A percentile compares a stretch with the other conserved stretches of the same genome.
Evolutionary conservation across 2,329 filamentous ascomycete species (phyloP).

Genomic region (Phyllosticta citrichinensis): DNA sequence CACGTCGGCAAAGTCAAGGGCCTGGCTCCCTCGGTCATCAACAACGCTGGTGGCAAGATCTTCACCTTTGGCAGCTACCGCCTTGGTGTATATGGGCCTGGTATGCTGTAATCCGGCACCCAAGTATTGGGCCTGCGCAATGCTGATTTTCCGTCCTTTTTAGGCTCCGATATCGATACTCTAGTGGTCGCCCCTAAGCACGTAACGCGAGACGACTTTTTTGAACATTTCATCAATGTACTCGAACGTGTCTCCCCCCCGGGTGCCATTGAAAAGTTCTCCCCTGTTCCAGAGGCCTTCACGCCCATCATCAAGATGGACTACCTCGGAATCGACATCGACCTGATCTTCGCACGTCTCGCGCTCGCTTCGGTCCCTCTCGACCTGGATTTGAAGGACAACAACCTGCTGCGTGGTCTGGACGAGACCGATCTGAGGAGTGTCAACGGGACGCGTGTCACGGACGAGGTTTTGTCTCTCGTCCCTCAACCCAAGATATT

Average conservation of each 20-base stretch:
- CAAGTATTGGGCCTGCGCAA: neutral
- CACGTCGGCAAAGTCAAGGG: slow-evolving; percentile 65
- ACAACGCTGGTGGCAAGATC: slow-evolving; percentile 80
- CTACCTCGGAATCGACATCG: slow-evolving; percentile 82
- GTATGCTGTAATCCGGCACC: slow-evolving; percentile 23
- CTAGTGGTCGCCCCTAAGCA: slow-evolving; percentile 87
- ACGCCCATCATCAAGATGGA: slow-evolving; percentile 98
- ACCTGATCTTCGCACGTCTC: slow-evolving; percentile 59
- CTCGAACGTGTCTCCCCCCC: slow-evolving; percentile 65
- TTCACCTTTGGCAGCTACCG: slow-evolving; percentile 96
- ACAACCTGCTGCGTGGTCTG: slow-evolving; percentile 71
- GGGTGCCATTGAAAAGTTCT: slow-evolving; percentile 75
- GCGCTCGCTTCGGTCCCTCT: slow-evolving; percentile 34
- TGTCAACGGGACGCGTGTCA: slow-evolving; percentile 88
- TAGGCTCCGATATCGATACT: slow-evolving; percentile 94
- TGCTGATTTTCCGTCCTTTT: neutral
- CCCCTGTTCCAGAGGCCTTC: slow-evolving; percentile 78
- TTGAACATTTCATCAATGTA: slow-evolving; percentile 73
- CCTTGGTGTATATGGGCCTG: slow-evolving; percentile 82
- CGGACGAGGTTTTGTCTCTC: slow-evolving; percentile 78
- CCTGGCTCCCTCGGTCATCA: slow-evolving; percentile 65
- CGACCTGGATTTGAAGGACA: slow-evolving; percentile 69
- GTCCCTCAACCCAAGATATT: slow-evolving; percentile 89
- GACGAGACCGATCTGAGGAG: slow-evolving; percentile 81
- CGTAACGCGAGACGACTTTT: slow-evolving; percentile 83